Conservation (phyloP, 441 rosid species). For the Daphne laureola region DNA sequence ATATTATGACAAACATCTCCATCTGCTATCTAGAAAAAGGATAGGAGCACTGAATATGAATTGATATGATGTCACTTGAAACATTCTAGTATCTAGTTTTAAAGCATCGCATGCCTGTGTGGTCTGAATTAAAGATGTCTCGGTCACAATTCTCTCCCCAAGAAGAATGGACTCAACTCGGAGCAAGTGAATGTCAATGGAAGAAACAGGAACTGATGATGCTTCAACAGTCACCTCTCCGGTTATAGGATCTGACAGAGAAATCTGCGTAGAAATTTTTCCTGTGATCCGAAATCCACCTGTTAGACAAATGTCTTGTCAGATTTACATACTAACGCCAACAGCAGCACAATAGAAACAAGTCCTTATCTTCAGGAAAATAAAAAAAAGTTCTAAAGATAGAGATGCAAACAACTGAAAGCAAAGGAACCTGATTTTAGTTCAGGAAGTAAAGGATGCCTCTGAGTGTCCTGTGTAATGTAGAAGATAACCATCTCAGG, state of each 20-base stretch:
- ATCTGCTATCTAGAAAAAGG: conserved; percentile 57
- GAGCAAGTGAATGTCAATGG: conserved; percentile 68
- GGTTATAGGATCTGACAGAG: conserved; percentile 62
- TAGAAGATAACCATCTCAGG: conserved; percentile 77
- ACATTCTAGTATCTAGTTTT: conserved; percentile 6
- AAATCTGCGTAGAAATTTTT: conserved; percentile 58
- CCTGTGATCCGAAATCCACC: conserved; percentile 85
- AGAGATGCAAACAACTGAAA: not conserved
- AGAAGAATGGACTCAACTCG: conserved; percentile 64
- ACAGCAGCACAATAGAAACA: not conserved
- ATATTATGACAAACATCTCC: conserved; percentile 69
- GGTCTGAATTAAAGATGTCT: conserved; percentile 82
- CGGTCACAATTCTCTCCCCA: conserved; percentile 73
- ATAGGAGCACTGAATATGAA: conserved; percentile 6
- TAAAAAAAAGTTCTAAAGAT: conserved; percentile 4
- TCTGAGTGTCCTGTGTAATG: conserved; percentile 86
- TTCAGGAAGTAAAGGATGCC: conserved; percentile 76
- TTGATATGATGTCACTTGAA: conserved; percentile 1
- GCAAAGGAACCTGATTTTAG: conserved; percentile 51
- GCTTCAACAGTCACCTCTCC: conserved; percentile 76
- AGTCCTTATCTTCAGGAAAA: conserved; percentile 1
- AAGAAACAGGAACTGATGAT: conserved; percentile 60
- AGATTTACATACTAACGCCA: conserved; percentile 3
- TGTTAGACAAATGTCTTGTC: conserved; percentile 23
- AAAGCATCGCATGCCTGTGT: conserved; percentile 49